phyloP scores from a whole-genome alignment of 305 asterid species.

The Ilex paraguariensis region DNA sequence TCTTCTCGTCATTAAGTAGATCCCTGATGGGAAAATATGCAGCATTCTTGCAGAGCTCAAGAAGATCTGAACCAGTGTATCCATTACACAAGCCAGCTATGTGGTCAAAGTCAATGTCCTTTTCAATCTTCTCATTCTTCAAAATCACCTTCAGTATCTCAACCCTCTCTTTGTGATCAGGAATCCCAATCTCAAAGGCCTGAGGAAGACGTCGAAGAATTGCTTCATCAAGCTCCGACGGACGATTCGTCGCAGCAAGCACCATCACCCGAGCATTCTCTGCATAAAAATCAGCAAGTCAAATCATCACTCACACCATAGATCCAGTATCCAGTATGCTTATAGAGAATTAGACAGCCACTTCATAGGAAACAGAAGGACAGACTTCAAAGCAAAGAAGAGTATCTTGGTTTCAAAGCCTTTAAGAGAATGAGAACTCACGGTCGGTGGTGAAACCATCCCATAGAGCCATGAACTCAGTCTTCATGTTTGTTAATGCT shows the following conservation, averaged over 20 bases:
- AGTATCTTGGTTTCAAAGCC: too few species aligned
- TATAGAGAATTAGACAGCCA: too few species aligned
- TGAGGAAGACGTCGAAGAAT: constrained; percentile 91
- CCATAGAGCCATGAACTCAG: constrained; percentile 98
- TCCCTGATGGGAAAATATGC: constrained; percentile 85
- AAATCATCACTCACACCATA: constrained; percentile 2
- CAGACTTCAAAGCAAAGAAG: too few species aligned
- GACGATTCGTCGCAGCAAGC: constrained; percentile 95
- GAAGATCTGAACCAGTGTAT: constrained; percentile 86
- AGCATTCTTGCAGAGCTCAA: constrained; percentile 86
- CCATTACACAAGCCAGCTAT: constrained; percentile 74
- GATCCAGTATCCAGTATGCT: too few species aligned
- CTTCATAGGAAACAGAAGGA: too few species aligned
- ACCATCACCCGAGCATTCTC: constrained; percentile 92
- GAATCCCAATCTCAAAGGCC: constrained; percentile 85
- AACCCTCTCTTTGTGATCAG: constrained; percentile 58
- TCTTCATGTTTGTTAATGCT: constrained; percentile 80
- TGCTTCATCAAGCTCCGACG: constrained; percentile 98
- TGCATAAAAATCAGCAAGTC: constrained; percentile 22
- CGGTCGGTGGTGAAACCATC: constrained; percentile 96
- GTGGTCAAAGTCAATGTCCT: constrained; percentile 50
- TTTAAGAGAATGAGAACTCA: constrained; percentile 28
- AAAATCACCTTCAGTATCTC: constrained; percentile 75
- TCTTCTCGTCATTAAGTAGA: constrained; percentile 61
- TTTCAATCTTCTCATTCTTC: constrained; percentile 67